Evolutionary conservation across 495 filamentous ascomycete species (phyloP).

Genomic region (Cladorrhinum samala): DNA sequence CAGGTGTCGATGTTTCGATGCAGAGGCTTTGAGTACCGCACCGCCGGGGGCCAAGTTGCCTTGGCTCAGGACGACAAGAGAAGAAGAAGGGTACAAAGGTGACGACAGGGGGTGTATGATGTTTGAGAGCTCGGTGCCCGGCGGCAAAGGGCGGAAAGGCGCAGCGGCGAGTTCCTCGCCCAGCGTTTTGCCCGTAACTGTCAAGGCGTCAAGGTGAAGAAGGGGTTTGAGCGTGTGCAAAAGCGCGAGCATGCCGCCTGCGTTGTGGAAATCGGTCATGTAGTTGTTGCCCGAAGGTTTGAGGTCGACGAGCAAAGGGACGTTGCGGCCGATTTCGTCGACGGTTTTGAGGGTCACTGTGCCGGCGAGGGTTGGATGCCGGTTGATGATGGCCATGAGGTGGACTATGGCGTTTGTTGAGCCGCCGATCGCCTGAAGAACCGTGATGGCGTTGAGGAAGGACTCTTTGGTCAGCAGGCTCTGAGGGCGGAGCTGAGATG

Average conservation of each 20-base stretch:
- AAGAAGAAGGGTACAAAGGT: constrained; percentile 51
- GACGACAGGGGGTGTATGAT: constrained; percentile 48
- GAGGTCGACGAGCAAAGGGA: constrained; percentile 58
- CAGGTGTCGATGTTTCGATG: constrained; percentile 47
- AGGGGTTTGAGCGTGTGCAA: constrained; percentile 51
- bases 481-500: constrained; percentile 39
- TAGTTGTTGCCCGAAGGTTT: constrained; percentile 65
- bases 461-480: constrained; percentile 52
- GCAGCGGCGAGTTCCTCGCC: constrained; percentile 48
- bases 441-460: constrained; percentile 61
- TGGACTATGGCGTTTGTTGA: constrained; percentile 66
- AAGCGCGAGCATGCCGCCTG: constrained; percentile 58
- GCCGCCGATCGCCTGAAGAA: constrained; percentile 63
- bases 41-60: constrained; percentile 52
- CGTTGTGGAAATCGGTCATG: constrained; percentile 66
- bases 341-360: constrained; percentile 51
- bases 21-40: constrained; percentile 58
- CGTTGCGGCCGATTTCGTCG: constrained; percentile 53
- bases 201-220: constrained; percentile 50
- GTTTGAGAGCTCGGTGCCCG: background rate
- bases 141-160: constrained; percentile 38
- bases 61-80: constrained; percentile 43
- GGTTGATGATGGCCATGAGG: constrained; percentile 56
- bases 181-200: constrained; percentile 53
- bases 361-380: constrained; percentile 50